Percentiles rank a stretch among this genome's conserved stretches.
These are phyloP conservation scores for Fusarium sp. DNA, from an alignment of 2,329 filamentous ascomycete genomes.

Conservation along the genomic window DNA sequence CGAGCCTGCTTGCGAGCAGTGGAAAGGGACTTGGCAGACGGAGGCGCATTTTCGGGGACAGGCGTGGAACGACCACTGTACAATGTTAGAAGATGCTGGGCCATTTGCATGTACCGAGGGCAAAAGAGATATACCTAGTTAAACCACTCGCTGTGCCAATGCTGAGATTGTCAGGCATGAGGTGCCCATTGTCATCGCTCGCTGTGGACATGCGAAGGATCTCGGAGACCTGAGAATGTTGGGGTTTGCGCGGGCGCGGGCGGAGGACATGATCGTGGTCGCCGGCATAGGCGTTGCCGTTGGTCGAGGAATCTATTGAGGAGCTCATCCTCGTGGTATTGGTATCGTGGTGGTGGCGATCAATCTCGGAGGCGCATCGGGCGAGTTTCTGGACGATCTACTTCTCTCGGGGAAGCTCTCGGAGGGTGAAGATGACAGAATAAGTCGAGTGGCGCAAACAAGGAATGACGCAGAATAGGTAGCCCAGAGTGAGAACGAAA, in stretches of 20 bases:
- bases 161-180: conserved; percentile 50
- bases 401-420: neutral
- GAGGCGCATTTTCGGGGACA: conserved; percentile 89
- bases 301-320: conserved; percentile 44
- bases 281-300: conserved; percentile 43
- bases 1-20: conserved; percentile 85
- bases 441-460: conserved; percentile 9
- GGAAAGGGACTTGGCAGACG: conserved; percentile 87
- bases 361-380: conserved; percentile 18
- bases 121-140: conserved; percentile 55
- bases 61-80: conserved; percentile 86
- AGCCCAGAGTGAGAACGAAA: neutral
- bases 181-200: conserved; percentile 49
- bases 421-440: neutral
- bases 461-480: neutral
- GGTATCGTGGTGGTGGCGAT: conserved; percentile 6
- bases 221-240: conserved; percentile 60
- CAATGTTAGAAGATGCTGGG: conserved; percentile 6
- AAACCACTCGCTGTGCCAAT: conserved; percentile 51
- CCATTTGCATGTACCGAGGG: neutral
- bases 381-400: neutral
- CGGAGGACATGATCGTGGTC: conserved; percentile 59
- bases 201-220: conserved; percentile 53
- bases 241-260: conserved; percentile 62
- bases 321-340: conserved; percentile 43